Percentiles rank a stretch among this genome's conserved stretches.
phyloP scores from a whole-genome alignment of 495 filamentous ascomycete species.

The Massariosphaeria phaeospora region DNA sequence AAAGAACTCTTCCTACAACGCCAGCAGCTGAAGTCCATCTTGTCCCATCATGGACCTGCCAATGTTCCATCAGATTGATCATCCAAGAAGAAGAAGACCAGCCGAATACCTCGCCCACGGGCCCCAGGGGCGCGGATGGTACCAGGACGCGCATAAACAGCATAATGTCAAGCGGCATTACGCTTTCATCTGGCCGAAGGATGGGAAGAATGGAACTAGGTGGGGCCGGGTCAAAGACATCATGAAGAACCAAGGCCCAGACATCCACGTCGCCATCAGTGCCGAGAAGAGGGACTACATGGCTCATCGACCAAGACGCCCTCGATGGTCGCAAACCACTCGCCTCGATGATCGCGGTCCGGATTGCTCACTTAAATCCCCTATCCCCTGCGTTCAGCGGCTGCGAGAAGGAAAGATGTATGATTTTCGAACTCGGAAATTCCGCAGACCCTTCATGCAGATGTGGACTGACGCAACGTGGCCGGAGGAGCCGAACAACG shows the following conservation, averaged over 20 bases:
- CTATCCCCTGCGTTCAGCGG: conserved; percentile 1
- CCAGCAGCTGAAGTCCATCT: too few relatives aligned
- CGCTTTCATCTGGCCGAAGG: conserved; percentile 36
- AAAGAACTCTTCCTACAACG: too few relatives aligned
- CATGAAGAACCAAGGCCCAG: conserved; percentile 33
- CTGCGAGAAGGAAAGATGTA: conserved; percentile 10
- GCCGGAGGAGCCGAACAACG: conserved; percentile 7
- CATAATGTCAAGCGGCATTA: conserved; percentile 28
- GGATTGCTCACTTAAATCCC: conserved; percentile 3
- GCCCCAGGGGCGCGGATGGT: conserved; percentile 16
- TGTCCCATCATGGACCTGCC: too few relatives aligned
- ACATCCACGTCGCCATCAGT: conserved; percentile 36
- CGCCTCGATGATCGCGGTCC: conserved; percentile 18
- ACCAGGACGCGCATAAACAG: conserved; percentile 3
- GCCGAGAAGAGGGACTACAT: conserved; percentile 31
- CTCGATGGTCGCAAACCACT: conserved; percentile 14
- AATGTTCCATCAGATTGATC: not conserved
- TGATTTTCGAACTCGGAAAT: conserved; percentile 31
- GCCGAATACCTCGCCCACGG: conserved; percentile 1
- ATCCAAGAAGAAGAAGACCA: not conserved
- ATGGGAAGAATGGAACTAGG: conserved; percentile 33
- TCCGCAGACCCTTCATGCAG: not conserved
- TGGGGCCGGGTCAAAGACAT: conserved; percentile 37
- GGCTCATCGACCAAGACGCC: conserved; percentile 13
- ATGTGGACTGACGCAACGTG: conserved; percentile 26